These are phyloP conservation scores for Trichoderma virens DNA, from an alignment of 495 filamentous ascomycete genomes.

Conservation along the genomic window DNA sequence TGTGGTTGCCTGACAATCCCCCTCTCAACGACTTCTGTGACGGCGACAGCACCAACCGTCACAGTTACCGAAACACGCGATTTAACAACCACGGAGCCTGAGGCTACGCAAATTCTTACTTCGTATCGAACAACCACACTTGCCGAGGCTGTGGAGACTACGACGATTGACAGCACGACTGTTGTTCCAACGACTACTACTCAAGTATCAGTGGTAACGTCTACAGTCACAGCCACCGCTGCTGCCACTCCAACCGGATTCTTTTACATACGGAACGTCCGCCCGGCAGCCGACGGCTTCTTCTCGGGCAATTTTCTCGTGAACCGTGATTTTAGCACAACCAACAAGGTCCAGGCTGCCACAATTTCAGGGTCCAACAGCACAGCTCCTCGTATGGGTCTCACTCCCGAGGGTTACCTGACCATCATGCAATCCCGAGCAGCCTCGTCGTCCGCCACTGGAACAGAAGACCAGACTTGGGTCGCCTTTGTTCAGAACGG, in stretches of 20 bases:
- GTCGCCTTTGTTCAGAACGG: background rate
- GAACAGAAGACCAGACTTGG: constrained; percentile 3
- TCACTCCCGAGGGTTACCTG: background rate
- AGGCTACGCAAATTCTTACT: background rate
- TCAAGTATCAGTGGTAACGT: background rate
- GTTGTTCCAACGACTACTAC: background rate
- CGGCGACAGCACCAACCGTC: background rate
- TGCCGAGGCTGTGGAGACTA: background rate
- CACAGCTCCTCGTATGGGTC: background rate
- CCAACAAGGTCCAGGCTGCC: background rate
- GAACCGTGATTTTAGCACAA: background rate
- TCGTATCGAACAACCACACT: background rate
- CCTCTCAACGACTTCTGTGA: background rate
- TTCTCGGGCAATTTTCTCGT: background rate
- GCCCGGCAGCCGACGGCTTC: background rate
- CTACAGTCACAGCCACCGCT: background rate
- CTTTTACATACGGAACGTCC: background rate
- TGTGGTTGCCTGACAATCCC: background rate
- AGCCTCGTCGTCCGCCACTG: background rate
- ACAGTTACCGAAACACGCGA: background rate
- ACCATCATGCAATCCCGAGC: background rate
- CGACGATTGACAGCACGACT: background rate
- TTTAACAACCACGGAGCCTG: background rate
- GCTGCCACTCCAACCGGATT: background rate
- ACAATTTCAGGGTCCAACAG: background rate